These are phyloP conservation scores for Russula griseocarnosa DNA, from an alignment of 768 basidiomycete species.

Conservation along the genomic window DNA sequence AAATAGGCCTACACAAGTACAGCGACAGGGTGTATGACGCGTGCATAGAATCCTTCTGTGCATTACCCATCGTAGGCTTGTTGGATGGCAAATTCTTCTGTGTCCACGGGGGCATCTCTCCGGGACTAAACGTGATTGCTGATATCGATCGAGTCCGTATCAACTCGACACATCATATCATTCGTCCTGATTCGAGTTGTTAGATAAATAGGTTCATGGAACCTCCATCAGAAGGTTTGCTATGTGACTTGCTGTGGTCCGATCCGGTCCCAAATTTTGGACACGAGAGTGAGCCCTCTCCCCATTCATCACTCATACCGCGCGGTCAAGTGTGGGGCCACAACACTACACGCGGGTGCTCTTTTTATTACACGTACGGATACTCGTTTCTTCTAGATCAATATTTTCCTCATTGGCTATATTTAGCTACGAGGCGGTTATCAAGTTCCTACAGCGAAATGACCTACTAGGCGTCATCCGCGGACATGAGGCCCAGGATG, in stretches of 20 bases:
- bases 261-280: constrained; percentile 91
- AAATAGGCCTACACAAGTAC: constrained; percentile 84
- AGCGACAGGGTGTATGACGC: constrained; percentile 84
- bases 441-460: constrained; percentile 91
- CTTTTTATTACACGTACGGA: constrained; percentile 86
- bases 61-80: constrained; percentile 84
- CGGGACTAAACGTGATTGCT: constrained; percentile 72
- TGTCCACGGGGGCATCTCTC: constrained; percentile 94
- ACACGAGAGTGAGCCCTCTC: constrained; percentile 58
- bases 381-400: not conserved
- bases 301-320: constrained; percentile 50
- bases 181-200: constrained; percentile 11
- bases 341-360: constrained; percentile 87
- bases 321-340: constrained; percentile 64
- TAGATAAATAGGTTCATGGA: constrained; percentile 92
- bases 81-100: constrained; percentile 97
- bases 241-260: constrained; percentile 95
- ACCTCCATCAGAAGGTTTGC: constrained; percentile 83
- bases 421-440: constrained; percentile 76
- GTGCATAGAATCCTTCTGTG: constrained; percentile 84
- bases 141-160: constrained; percentile 64
- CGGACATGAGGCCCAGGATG: constrained; percentile 96
- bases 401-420: constrained; percentile 2
- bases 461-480: constrained; percentile 89
- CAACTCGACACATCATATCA: not conserved